Evolutionary conservation across 768 basidiomycete genomes (phyloP), one percentile per base, ranked within the genome.

Genomic region (Termitomyces sp.): DNA sequence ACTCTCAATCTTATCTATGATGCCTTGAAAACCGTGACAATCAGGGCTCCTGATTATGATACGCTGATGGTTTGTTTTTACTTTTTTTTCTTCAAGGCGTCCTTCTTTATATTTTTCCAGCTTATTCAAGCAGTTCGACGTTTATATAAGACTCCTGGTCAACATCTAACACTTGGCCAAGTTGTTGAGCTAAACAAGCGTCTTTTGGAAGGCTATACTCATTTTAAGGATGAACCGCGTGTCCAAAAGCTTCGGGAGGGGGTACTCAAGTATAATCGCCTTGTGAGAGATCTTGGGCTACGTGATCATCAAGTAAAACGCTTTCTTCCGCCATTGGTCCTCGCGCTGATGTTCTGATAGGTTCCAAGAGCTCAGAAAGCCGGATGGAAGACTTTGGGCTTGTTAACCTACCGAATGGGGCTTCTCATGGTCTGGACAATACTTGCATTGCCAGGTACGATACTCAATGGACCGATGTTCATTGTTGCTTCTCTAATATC

Each of bases 41-140:
- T 98, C 52, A 79, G 95, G 54, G 93, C 94, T 16, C 94, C 96
- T 2, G 97, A 99, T 68, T 98, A 92, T 68, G 97, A 99, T 61
- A 98, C 96, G 2, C 78, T 99, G 47, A 97, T 98, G 94, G 97
- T 91, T 61, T 53, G 82, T 67, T n/a, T n/a, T n/a, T 35, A 18
- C 45, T 53, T 16, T 36, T 51, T 43, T 25, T 41, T 12, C 22
- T 7, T 57, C 32, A 35, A 45, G 44, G n/a, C 36, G 13, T 42
- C 33, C 25, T 47, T 9, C n/a, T 32, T 41, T 36, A 53, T 46
- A 6, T 49, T 48, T n/a, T 10, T 29, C 41, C 50, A 97, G 94
- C 82, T 98, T 53, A 93, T 98, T 52, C 96, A 98, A 82, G 96
- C 95, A 22, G 92, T 89, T 15, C 85, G 96, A 49, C 81, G 96